A percentile compares a stretch with the other conserved stretches of the same genome.
Evolutionary conservation across 148 eudicot genomes (phyloP).

Genomic region (Vaccinium darrowii): DNA sequence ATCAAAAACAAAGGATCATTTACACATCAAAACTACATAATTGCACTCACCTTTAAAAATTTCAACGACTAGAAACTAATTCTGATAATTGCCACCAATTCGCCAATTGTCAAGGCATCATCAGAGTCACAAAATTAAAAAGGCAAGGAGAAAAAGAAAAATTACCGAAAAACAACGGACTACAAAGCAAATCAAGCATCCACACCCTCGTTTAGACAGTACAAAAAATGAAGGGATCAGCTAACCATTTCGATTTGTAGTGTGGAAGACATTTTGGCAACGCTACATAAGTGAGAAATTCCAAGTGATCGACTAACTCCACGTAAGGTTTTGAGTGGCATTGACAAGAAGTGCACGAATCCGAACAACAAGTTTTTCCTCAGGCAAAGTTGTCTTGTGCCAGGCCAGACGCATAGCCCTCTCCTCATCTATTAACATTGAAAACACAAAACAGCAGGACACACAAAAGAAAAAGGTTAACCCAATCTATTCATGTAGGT

Average conservation of each 20-base stretch:
- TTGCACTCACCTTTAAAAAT: not conserved
- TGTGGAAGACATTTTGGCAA: constrained; percentile 55
- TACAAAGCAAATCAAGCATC: not conserved
- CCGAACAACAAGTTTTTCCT: constrained; percentile 71
- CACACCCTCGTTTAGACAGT: not conserved
- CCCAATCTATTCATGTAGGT: not conserved
- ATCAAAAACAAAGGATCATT: not conserved
- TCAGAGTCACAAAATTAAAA: not conserved
- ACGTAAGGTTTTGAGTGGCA: constrained; percentile 73
- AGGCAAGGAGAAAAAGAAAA: too few species aligned
- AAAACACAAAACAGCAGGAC: constrained; percentile 9
- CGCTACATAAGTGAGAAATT: constrained; percentile 63
- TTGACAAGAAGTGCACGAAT: constrained; percentile 56
- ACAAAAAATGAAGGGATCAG: constrained; percentile 7
- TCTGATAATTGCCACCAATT: not conserved
- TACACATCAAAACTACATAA: not conserved
- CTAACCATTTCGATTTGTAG: constrained; percentile 84
- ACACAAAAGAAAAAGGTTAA: not conserved
- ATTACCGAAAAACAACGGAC: not conserved
- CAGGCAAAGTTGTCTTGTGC: constrained; percentile 67
- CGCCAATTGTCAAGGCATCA: not conserved
- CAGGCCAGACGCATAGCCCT: constrained; percentile 63
- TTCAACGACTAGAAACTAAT: not conserved
- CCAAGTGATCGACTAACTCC: constrained; percentile 67
- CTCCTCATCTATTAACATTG: constrained; percentile 47